phyloP scores from a whole-genome alignment of 164 flowering plant species.

The Vitis amurensis region DNA sequence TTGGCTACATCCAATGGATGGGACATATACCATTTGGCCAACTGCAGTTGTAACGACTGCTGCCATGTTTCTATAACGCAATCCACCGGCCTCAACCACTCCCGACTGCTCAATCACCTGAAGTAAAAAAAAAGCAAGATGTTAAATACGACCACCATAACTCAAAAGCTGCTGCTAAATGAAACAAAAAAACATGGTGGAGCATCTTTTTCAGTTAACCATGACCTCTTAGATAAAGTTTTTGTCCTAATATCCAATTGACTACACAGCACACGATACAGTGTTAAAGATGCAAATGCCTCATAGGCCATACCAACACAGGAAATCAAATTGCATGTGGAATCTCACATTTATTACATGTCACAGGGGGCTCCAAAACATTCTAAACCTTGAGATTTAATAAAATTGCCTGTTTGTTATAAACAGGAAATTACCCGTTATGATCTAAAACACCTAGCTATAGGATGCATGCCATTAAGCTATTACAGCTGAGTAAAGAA shows the following conservation, averaged over 20 bases:
- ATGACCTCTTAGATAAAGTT: too few species aligned
- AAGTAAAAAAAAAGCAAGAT: background rate
- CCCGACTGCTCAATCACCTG: slow-evolving; percentile 74
- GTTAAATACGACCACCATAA: background rate
- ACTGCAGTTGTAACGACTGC: slow-evolving; percentile 64
- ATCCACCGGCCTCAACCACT: slow-evolving; percentile 44
- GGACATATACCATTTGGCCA: slow-evolving; percentile 72
- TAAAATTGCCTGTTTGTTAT: background rate
- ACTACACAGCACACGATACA: background rate
- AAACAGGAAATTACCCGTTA: background rate
- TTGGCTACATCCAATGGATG: background rate
- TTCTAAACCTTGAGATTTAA: background rate
- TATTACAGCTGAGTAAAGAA: background rate
- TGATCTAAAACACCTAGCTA: background rate
- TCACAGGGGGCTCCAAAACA: too few species aligned
- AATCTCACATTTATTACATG: background rate
- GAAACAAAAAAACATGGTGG: background rate
- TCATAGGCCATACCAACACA: background rate
- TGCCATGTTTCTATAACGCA: slow-evolving; percentile 44
- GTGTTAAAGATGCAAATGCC: background rate
- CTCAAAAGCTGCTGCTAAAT: background rate
- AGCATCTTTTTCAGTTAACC: background rate
- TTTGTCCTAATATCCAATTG: background rate
- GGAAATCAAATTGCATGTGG: background rate
- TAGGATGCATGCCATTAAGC: background rate